phyloP scores from a whole-genome alignment of 192 early-diverging fungal genomes.

The Podila minutissima region DNA sequence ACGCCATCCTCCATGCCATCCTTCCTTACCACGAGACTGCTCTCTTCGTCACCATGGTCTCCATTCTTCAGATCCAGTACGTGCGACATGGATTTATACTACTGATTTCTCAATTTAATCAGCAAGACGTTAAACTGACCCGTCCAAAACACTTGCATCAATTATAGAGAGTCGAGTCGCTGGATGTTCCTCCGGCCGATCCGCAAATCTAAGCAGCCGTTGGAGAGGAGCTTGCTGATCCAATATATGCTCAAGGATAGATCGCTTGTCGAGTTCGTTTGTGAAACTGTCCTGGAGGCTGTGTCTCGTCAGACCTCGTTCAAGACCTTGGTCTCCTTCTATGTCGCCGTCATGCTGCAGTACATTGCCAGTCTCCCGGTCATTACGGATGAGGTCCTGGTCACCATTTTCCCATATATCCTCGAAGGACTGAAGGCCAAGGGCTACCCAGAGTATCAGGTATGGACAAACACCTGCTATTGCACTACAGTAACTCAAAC shows the following conservation, averaged over 20 bases:
- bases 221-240: slow-evolving; percentile 78
- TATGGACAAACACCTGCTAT: neutral
- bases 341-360: slow-evolving; percentile 68
- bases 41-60: slow-evolving; percentile 85
- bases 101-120: neutral
- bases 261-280: slow-evolving; percentile 82
- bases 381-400: slow-evolving; percentile 65
- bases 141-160: neutral
- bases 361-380: slow-evolving; percentile 57
- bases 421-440: slow-evolving; percentile 59
- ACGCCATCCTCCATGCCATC: slow-evolving; percentile 77
- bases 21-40: slow-evolving; percentile 96
- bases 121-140: neutral
- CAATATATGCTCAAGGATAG: slow-evolving; percentile 74
- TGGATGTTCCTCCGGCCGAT: slow-evolving; percentile 71
- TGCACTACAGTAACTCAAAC: neutral
- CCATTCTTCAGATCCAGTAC: slow-evolving; percentile 74
- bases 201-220: slow-evolving; percentile 61
- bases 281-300: slow-evolving; percentile 65
- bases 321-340: slow-evolving; percentile 74
- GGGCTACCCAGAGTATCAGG: slow-evolving; percentile 57
- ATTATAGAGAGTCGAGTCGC: slow-evolving; percentile 54
- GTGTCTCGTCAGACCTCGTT: slow-evolving; percentile 43
- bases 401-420: slow-evolving; percentile 68
- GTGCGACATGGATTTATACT: slow-evolving; percentile 17